These are phyloP conservation scores for Paecilomyces sp. DNA, from an alignment of 2,329 filamentous ascomycete species.

Conservation along the genomic window DNA sequence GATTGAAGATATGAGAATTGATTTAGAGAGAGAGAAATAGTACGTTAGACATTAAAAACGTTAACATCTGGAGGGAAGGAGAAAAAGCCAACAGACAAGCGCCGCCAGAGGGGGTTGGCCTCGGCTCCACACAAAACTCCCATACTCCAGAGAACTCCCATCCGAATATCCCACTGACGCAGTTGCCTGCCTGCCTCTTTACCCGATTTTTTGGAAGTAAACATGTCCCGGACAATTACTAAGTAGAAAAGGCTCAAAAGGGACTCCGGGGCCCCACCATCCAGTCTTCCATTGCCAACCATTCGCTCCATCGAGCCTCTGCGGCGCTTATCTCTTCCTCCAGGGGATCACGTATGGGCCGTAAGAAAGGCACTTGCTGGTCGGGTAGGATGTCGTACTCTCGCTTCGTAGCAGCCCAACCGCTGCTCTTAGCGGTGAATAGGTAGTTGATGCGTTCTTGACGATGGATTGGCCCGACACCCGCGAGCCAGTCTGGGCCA, in stretches of 20 bases:
- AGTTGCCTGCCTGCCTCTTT: conserved; percentile 1
- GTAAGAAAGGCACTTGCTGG: conserved; percentile 79
- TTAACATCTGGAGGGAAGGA: no score
- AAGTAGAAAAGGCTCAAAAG: conserved; percentile 13
- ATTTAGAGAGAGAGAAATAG: no score
- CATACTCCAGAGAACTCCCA: neutral
- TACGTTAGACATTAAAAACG: no score
- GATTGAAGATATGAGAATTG: no score
- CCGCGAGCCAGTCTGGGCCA: conserved; percentile 74
- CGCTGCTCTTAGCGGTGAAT: conserved; percentile 86
- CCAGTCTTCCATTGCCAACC: conserved; percentile 97
- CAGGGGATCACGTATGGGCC: conserved; percentile 65
- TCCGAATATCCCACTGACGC: neutral
- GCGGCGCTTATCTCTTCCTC: conserved; percentile 75
- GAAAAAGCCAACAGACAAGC: no score
- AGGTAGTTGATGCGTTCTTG: conserved; percentile 88
- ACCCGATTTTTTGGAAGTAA: neutral
- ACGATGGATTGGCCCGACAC: conserved; percentile 75
- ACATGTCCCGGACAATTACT: neutral
- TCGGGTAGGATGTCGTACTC: conserved; percentile 81
- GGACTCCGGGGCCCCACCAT: conserved; percentile 70
- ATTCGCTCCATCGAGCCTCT: conserved; percentile 83
- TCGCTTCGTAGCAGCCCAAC: conserved; percentile 80
- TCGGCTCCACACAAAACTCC: neutral
- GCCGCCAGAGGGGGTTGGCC: no score